These are phyloP conservation scores for Vitis hybrid DNA, from an alignment of 177 flowering plant genomes.

Conservation along the genomic window DNA sequence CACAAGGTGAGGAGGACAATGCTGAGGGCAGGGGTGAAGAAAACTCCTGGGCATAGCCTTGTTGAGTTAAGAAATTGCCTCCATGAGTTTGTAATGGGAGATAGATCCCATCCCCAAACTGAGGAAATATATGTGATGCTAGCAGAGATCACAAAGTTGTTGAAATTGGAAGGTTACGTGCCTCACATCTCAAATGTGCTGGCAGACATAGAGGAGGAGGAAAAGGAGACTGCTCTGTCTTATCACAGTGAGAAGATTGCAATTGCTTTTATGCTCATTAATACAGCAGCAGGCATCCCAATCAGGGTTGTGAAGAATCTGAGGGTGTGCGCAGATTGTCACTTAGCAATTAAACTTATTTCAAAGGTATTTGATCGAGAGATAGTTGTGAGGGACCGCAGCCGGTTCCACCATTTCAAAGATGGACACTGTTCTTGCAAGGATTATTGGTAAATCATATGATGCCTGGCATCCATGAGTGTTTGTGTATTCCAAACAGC, in stretches of 20 bases:
- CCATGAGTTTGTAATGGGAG: conserved; percentile 73
- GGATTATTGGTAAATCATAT: conserved; percentile 57
- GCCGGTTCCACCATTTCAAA: conserved; percentile 80
- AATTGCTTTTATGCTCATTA: conserved; percentile 66
- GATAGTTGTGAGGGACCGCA: conserved; percentile 71
- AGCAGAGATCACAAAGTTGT: conserved; percentile 47
- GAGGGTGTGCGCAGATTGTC: conserved; percentile 78
- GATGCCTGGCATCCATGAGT: not conserved
- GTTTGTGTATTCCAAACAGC: too few relatives aligned
- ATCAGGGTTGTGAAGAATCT: conserved; percentile 73
- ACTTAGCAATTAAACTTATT: conserved; percentile 62
- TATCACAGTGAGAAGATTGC: conserved; percentile 89
- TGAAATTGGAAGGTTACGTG: conserved; percentile 64
- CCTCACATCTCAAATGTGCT: conserved; percentile 59
- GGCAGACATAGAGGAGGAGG: conserved; percentile 80
- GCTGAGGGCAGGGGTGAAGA: conserved; percentile 61
- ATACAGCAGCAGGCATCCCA: conserved; percentile 49
- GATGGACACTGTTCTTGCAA: conserved; percentile 72
- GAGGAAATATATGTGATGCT: conserved; percentile 54
- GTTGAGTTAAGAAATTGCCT: conserved; percentile 66
- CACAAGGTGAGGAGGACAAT: conserved; percentile 56
- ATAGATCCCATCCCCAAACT: conserved; percentile 52
- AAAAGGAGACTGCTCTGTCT: conserved; percentile 66
- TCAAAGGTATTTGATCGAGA: conserved; percentile 63
- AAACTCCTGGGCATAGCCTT: conserved; percentile 72